phyloP scores from a whole-genome alignment of 192 early-diverging fungal species.

The Gaertneriomyces sp. region DNA sequence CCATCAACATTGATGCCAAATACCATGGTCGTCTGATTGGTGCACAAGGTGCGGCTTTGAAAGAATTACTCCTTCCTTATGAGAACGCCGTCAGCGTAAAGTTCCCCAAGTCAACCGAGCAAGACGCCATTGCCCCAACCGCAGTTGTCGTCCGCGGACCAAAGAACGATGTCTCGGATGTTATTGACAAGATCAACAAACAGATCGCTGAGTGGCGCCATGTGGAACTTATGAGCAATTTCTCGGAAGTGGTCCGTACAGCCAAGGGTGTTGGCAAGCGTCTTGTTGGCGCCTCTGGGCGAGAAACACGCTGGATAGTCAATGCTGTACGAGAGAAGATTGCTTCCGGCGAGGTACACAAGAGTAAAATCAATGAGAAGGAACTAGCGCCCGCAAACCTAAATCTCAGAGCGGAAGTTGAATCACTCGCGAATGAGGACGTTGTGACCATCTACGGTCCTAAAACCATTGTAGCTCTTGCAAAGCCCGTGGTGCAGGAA shows the following conservation, averaged over 20 bases:
- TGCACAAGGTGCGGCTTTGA: conserved; percentile 66
- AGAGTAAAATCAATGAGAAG: conserved; percentile 28
- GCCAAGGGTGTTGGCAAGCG: conserved; percentile 41
- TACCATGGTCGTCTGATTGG: conserved; percentile 82
- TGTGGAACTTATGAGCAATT: conserved; percentile 52
- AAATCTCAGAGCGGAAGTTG: conserved; percentile 35
- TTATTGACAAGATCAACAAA: conserved; percentile 62
- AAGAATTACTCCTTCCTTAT: conserved; percentile 61
- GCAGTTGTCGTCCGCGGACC: conserved; percentile 78
- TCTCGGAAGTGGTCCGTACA: conserved; percentile 42
- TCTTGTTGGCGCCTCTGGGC: conserved; percentile 23
- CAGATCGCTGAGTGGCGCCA: conserved; percentile 68
- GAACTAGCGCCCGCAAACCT: conserved; percentile 16
- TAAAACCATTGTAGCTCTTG: conserved; percentile 45
- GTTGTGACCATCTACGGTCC: conserved; percentile 45
- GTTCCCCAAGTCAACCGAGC: conserved; percentile 57
- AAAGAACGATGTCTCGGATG: conserved; percentile 69
- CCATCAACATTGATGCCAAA: conserved; percentile 61
- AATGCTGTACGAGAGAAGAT: conserved; percentile 40
- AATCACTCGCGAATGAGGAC: conserved; percentile 28
- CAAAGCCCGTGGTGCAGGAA: conserved; percentile 38
- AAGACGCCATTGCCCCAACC: conserved; percentile 41
- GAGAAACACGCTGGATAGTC: conserved; percentile 38
- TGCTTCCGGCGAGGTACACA: conserved; percentile 27
- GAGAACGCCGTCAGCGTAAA: conserved; percentile 67